A percentile compares a stretch with the other conserved stretches of the same genome.
These are phyloP conservation scores for California macrophylla DNA, from an alignment of 441 rosid species.

Conservation along the genomic window DNA sequence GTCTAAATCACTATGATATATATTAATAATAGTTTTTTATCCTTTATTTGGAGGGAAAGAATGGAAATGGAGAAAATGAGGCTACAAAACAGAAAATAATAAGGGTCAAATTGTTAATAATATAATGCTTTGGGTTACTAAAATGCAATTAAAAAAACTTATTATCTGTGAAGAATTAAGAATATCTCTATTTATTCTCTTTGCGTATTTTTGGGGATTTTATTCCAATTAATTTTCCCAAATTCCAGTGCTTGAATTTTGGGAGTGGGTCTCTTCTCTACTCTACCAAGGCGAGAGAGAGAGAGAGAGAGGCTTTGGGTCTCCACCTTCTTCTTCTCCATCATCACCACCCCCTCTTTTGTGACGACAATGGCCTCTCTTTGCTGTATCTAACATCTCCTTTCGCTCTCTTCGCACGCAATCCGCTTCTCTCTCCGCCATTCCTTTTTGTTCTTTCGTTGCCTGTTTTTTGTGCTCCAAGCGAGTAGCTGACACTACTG, in stretches of 20 bases:
- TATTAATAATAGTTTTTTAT: no score
- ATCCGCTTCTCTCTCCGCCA: background rate
- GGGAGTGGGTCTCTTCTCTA: background rate
- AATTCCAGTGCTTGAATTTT: background rate
- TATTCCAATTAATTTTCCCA: background rate
- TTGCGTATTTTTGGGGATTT: background rate
- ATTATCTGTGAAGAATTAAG: background rate
- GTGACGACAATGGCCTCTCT: background rate
- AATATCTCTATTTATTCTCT: background rate
- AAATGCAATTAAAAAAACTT: background rate
- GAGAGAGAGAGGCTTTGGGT: slow-evolving; percentile 11
- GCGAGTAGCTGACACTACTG: background rate
- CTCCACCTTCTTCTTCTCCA: background rate
- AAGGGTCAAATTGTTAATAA: no score
- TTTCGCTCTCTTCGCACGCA: background rate
- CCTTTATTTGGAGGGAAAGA: no score
- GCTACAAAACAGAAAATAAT: no score
- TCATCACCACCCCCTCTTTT: background rate
- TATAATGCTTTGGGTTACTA: no score
- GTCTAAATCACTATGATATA: no score
- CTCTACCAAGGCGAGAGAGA: background rate
- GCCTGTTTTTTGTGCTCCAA: background rate
- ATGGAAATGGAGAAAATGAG: no score
- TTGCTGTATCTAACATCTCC: background rate
- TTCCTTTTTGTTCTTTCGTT: background rate